Percentiles rank a stretch among this genome's conserved stretches.
These are phyloP conservation scores for Ambrosiella cleistominuta DNA, from an alignment of 2,329 filamentous ascomycete genomes.

Conservation along the genomic window DNA sequence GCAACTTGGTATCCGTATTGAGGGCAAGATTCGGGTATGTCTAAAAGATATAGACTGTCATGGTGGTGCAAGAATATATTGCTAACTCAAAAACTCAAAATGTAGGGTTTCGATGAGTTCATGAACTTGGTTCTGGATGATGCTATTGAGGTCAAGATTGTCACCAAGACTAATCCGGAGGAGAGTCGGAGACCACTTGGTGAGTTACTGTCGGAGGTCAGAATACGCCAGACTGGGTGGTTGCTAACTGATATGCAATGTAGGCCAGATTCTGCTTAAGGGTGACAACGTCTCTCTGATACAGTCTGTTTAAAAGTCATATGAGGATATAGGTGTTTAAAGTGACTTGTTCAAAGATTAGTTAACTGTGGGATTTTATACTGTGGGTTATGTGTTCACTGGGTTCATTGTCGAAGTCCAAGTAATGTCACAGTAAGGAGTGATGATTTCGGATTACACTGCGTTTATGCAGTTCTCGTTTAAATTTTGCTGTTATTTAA, in stretches of 20 bases:
- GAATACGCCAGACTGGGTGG: not conserved
- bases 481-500: constrained; percentile 12
- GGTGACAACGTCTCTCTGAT: constrained; percentile 79
- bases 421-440: not conserved
- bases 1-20: constrained; percentile 82
- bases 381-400: no score
- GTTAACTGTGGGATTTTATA: no score
- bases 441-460: constrained; percentile 9
- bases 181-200: constrained; percentile 66
- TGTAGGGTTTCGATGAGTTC: constrained; percentile 91
- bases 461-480: constrained; percentile 4
- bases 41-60: constrained; percentile 45
- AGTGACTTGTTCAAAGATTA: not conserved
- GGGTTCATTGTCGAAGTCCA: no score
- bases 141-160: constrained; percentile 74
- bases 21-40: constrained; percentile 83
- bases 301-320: constrained; percentile 24
- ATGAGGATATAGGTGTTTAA: not conserved
- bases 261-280: constrained; percentile 73
- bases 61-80: not conserved
- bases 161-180: constrained; percentile 59
- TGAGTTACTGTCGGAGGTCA: constrained; percentile 24
- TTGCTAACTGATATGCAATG: constrained; percentile 16
- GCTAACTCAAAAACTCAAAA: constrained; percentile 13
- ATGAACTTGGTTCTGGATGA: constrained; percentile 98